Evolutionary conservation across 495 filamentous ascomycete species (phyloP).

Genomic region (Neurospora sp.): DNA sequence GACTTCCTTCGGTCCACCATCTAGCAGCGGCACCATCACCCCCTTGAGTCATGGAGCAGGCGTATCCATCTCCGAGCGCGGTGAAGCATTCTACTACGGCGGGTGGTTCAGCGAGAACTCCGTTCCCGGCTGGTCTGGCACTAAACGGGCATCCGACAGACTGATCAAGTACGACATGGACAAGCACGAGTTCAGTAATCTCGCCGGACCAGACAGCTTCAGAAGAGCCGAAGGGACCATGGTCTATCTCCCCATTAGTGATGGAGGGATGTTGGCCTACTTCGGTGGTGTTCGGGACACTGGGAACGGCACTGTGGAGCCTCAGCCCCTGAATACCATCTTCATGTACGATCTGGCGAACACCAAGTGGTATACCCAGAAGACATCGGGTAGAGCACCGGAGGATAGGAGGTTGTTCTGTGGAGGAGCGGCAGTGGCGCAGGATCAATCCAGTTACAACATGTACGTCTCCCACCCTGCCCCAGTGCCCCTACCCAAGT

Average conservation of each 20-base stretch:
- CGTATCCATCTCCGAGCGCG: slow-evolving; percentile 11
- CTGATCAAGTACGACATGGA: slow-evolving; percentile 18
- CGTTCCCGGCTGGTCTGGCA: slow-evolving; percentile 29
- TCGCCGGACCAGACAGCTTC: slow-evolving; percentile 9
- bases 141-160: slow-evolving; percentile 3
- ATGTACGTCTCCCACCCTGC: slow-evolving; percentile 4
- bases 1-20: slow-evolving; percentile 21
- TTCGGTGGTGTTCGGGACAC: slow-evolving; percentile 13
- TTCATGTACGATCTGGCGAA: slow-evolving; percentile 12
- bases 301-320: slow-evolving; percentile 7
- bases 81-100: slow-evolving; percentile 28
- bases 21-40: slow-evolving; percentile 5
- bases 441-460: slow-evolving; percentile 16
- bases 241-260: slow-evolving; percentile 14
- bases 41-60: slow-evolving; percentile 15
- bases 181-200: slow-evolving; percentile 6
- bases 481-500: too few species aligned
- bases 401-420: slow-evolving; percentile 9
- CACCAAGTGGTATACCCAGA: slow-evolving; percentile 14
- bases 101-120: slow-evolving; percentile 39
- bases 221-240: slow-evolving; percentile 13
- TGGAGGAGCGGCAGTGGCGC: slow-evolving; percentile 13
- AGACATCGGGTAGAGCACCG: slow-evolving; percentile 4
- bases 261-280: slow-evolving; percentile 16
- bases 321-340: slow-evolving; percentile 12